These are phyloP conservation scores for Phytophthora foliorum DNA, from an alignment of 352 stramenopile genomes.

Conservation along the genomic window DNA sequence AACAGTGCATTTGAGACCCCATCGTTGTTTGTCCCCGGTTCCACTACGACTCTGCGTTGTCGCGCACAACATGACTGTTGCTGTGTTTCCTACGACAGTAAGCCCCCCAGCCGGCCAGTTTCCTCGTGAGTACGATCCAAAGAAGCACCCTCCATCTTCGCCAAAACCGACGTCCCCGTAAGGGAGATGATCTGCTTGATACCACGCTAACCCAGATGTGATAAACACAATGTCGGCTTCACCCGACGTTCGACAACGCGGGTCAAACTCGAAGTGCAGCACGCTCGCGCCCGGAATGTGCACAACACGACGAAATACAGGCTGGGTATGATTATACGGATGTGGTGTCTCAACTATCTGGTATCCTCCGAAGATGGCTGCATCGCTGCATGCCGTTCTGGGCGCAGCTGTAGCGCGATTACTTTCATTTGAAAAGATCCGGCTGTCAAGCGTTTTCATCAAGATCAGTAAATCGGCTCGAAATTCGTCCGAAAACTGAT, in stretches of 20 bases:
- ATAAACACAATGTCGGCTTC: slow-evolving; percentile 79
- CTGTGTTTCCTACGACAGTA: slow-evolving; percentile 68
- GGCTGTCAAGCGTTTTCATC: slow-evolving; percentile 43
- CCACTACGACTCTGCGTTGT: slow-evolving; percentile 65
- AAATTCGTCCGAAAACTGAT: slow-evolving; percentile 39
- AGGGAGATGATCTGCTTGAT: slow-evolving; percentile 64
- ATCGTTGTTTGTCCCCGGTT: slow-evolving; percentile 54
- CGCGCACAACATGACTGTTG: slow-evolving; percentile 71
- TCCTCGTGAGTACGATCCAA: slow-evolving; percentile 57
- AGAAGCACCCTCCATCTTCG: slow-evolving; percentile 75
- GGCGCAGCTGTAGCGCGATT: not conserved
- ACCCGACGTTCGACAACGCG: slow-evolving; percentile 61
- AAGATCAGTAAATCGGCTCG: slow-evolving; percentile 35
- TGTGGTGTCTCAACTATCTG: slow-evolving; percentile 73
- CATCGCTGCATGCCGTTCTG: slow-evolving; percentile 1
- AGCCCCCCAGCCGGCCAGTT: slow-evolving; percentile 70
- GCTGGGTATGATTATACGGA: slow-evolving; percentile 70
- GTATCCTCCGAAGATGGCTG: slow-evolving; percentile 49
- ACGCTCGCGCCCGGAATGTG: slow-evolving; percentile 60
- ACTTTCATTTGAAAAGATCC: slow-evolving; percentile 12
- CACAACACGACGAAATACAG: slow-evolving; percentile 68
- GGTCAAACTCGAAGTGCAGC: slow-evolving; percentile 79
- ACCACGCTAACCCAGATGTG: slow-evolving; percentile 64
- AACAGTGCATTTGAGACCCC: slow-evolving; percentile 72
- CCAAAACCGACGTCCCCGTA: slow-evolving; percentile 70